Conservation (phyloP, 768 basidiomycete species). For the Lactarius psammicola region DNA sequence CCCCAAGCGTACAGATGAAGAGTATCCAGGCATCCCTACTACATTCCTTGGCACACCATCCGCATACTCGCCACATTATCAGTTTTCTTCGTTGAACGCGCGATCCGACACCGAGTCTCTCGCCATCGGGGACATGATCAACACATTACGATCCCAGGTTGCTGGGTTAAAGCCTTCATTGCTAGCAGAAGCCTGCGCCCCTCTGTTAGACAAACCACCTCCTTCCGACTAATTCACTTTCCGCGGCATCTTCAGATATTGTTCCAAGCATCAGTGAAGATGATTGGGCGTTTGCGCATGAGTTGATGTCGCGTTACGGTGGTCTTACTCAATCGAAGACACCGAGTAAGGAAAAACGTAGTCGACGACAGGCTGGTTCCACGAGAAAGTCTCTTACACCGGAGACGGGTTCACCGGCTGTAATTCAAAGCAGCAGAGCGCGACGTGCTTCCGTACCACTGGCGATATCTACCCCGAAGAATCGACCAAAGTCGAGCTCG, state of each 20-base stretch:
- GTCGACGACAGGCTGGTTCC: slow-evolving; percentile 8
- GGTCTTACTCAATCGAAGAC: slow-evolving; percentile 2
- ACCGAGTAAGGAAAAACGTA: slow-evolving; percentile 3
- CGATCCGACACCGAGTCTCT: slow-evolving; percentile 29
- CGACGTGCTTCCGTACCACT: slow-evolving; percentile 21
- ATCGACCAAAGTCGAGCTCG: slow-evolving; percentile 19
- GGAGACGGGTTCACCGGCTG: background rate
- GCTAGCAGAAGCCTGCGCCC: slow-evolving; percentile 7
- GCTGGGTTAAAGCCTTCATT: slow-evolving; percentile 29
- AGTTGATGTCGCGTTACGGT: slow-evolving; percentile 34
- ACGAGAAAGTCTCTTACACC: slow-evolving; percentile 17
- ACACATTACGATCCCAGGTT: slow-evolving; percentile 34
- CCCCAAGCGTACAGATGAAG: slow-evolving; percentile 28
- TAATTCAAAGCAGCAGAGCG: slow-evolving; percentile 1
- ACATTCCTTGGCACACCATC: slow-evolving; percentile 43
- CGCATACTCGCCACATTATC: slow-evolving; percentile 36
- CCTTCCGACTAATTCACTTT: slow-evolving; percentile 15
- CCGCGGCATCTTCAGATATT: slow-evolving; percentile 16
- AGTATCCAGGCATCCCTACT: slow-evolving; percentile 45
- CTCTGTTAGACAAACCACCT: slow-evolving; percentile 2
- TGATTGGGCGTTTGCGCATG: slow-evolving; percentile 41
- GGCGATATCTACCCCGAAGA: slow-evolving; percentile 5
- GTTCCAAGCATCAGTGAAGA: slow-evolving; percentile 32
- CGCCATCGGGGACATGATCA: slow-evolving; percentile 40
- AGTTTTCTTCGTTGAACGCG: slow-evolving; percentile 16